These are phyloP conservation scores for Verticillium nonalfalfae DNA, from an alignment of 2,329 filamentous ascomycete species.

Conservation along the genomic window DNA sequence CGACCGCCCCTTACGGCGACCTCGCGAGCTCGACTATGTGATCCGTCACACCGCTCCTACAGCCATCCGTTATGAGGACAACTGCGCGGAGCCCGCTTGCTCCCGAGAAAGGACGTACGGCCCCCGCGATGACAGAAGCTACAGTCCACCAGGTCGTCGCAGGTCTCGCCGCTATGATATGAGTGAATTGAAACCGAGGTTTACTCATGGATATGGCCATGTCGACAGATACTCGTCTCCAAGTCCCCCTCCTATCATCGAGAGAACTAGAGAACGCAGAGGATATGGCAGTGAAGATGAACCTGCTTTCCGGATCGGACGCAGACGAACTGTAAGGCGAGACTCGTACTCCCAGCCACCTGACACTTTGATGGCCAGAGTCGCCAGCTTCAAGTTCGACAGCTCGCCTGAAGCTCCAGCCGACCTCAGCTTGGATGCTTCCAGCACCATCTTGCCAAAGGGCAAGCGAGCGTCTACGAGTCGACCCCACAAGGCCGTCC, in stretches of 20 bases:
- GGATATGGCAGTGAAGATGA: too few species aligned
- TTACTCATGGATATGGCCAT: too few species aligned
- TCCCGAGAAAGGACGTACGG: background rate
- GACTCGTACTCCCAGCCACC: conserved; percentile 16
- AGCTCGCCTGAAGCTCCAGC: conserved; percentile 4
- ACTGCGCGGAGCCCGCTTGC: background rate
- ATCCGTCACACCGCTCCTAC: background rate
- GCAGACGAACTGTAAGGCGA: background rate
- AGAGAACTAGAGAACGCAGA: too few species aligned
- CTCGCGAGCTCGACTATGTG: background rate
- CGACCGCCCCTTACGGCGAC: background rate
- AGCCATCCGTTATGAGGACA: background rate
- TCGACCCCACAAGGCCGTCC: conserved; percentile 16
- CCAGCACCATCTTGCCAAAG: conserved; percentile 18
- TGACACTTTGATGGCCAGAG: background rate
- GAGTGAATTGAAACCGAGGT: too few species aligned
- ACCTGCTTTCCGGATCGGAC: too few species aligned
- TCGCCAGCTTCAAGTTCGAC: background rate
- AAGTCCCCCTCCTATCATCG: too few species aligned
- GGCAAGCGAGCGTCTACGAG: conserved; percentile 13
- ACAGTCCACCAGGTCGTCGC: background rate
- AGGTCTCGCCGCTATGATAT: background rate
- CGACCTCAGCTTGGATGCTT: conserved; percentile 17
- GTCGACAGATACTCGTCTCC: too few species aligned
- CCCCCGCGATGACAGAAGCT: background rate